Evolutionary conservation across 1,139 yeast species (phyloP).

Genomic region (Blastobotrys petasosporus): DNA sequence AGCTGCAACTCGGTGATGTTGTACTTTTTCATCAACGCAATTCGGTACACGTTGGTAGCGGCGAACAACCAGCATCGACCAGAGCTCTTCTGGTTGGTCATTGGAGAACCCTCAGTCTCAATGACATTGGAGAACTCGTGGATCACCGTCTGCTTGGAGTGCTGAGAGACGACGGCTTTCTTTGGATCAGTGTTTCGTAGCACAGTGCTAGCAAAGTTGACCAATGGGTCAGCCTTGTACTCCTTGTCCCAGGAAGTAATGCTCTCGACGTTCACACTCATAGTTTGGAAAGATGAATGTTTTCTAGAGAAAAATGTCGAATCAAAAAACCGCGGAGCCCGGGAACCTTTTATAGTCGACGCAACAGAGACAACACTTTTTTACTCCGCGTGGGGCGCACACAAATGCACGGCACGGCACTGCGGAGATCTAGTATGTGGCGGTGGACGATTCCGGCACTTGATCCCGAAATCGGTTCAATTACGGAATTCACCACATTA

Average conservation of each 20-base stretch:
- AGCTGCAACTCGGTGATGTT: constrained; percentile 66
- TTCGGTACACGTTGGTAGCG: constrained; percentile 63
- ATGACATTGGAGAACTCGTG: constrained; percentile 56
- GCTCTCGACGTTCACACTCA: constrained; percentile 17
- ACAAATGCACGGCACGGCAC: not conserved
- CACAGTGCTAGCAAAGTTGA: constrained; percentile 31
- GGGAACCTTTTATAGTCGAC: not conserved
- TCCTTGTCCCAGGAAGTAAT: constrained; percentile 27
- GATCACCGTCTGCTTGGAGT: constrained; percentile 36
- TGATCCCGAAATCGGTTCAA: too few relatives aligned
- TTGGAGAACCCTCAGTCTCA: constrained; percentile 60
- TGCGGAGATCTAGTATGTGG: not conserved
- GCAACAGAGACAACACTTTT: not conserved
- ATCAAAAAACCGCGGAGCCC: not conserved
- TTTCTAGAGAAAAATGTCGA: not conserved
- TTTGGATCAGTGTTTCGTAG: constrained; percentile 30
- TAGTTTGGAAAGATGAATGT: not conserved
- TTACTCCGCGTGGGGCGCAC: not conserved
- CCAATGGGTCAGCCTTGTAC: constrained; percentile 25
- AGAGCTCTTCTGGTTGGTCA: constrained; percentile 64
- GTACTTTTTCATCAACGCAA: constrained; percentile 55
- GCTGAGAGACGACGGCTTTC: constrained; percentile 40
- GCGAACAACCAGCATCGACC: constrained; percentile 92
- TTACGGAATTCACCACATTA: too few relatives aligned
- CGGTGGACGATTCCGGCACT: too few relatives aligned